Conservation (phyloP, 2,329 filamentous ascomycete genomes). For the Cucurbitaria berberidis region DNA sequence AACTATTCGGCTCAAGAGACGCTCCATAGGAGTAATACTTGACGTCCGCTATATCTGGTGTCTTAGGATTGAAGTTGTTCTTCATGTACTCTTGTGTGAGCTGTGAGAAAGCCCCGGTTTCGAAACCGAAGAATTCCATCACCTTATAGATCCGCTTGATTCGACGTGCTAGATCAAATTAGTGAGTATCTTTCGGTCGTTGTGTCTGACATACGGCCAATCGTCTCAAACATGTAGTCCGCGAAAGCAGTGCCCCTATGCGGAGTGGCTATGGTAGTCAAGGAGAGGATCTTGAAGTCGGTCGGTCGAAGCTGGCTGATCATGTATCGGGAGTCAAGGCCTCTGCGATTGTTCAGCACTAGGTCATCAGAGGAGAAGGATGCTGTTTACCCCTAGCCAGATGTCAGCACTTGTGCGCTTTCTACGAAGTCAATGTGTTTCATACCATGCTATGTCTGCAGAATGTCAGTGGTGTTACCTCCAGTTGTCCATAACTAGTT, state of each 20-base stretch:
- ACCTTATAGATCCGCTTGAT: conserved; percentile 63
- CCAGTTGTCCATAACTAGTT: neutral
- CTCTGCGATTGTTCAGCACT: conserved; percentile 51
- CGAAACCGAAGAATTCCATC: conserved; percentile 61
- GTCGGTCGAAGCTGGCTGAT: conserved; percentile 63
- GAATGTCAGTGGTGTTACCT: conserved; percentile 17
- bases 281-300: conserved; percentile 76
- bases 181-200: conserved; percentile 12
- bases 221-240: conserved; percentile 65
- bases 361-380: neutral
- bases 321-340: conserved; percentile 69
- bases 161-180: conserved; percentile 46
- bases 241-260: conserved; percentile 68
- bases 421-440: neutral
- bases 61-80: conserved; percentile 64
- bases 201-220: conserved; percentile 57
- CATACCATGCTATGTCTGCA: conserved; percentile 61
- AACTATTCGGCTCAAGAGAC: conserved; percentile 60
- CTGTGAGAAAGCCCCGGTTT: conserved; percentile 67
- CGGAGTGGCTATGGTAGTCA: conserved; percentile 68
- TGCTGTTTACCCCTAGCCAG: conserved; percentile 44
- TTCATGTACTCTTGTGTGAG: conserved; percentile 65
- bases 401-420: conserved; percentile 21
- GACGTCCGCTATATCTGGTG: conserved; percentile 61
- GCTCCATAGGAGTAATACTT: conserved; percentile 70